Percentiles rank a stretch among this genome's conserved stretches.
Conservation (phyloP, 208 protist species). For the Vickermania spadyakhi region DNA sequence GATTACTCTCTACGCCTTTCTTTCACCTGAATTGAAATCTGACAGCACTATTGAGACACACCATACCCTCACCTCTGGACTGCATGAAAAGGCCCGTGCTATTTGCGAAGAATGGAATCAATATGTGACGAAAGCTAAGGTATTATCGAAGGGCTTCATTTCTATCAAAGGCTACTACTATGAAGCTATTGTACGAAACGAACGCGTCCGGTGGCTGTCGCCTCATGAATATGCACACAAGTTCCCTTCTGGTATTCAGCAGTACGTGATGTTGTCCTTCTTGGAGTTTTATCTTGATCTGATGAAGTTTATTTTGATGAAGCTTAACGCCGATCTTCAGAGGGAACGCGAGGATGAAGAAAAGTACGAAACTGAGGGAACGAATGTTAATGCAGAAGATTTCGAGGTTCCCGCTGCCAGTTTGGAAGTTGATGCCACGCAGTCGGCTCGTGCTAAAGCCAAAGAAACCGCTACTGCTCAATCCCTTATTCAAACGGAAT, state of each 20-base stretch:
- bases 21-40: slow-evolving; percentile 73
- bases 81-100: slow-evolving; percentile 59
- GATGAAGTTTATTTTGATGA: slow-evolving; percentile 96
- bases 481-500: slow-evolving; percentile 43
- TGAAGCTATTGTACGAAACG: slow-evolving; percentile 93
- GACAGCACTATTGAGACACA: slow-evolving; percentile 69
- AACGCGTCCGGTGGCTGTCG: slow-evolving; percentile 95
- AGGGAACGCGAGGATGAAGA: slow-evolving; percentile 62
- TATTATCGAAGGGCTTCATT: slow-evolving; percentile 94
- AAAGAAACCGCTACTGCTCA: slow-evolving; percentile 23
- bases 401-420: slow-evolving; percentile 16
- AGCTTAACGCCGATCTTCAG: slow-evolving; percentile 86
- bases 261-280: slow-evolving; percentile 95
- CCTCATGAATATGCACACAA: slow-evolving; percentile 96
- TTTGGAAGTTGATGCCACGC: slow-evolving; percentile 13
- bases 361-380: slow-evolving; percentile 48
- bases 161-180: slow-evolving; percentile 99
- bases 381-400: slow-evolving; percentile 38
- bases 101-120: slow-evolving; percentile 69
- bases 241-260: slow-evolving; percentile 92
- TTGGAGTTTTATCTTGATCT: slow-evolving; percentile 96
- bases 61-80: slow-evolving; percentile 66
- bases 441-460: slow-evolving; percentile 2
- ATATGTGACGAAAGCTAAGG: slow-evolving; percentile 76
- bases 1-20: slow-evolving; percentile 91